Percentiles rank a stretch among this genome's conserved stretches.
Conservation (phyloP, 225 moss, liverwort and hornwort genomes). For the Straminergon stramineum region DNA sequence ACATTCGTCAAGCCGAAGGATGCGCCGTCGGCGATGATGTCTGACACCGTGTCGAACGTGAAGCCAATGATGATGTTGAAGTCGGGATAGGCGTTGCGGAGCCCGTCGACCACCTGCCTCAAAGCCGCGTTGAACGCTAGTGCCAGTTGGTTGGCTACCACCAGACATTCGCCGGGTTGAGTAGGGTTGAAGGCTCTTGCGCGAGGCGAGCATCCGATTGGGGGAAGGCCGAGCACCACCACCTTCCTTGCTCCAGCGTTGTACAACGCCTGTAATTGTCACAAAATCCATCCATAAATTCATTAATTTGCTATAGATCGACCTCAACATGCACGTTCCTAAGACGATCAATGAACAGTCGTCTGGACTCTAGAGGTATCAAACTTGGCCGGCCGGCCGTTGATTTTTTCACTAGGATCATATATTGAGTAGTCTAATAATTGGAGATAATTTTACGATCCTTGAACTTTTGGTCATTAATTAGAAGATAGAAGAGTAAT, state of each 20-base stretch:
- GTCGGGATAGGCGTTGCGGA: background rate
- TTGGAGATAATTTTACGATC: background rate
- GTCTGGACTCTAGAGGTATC: too few relatives aligned
- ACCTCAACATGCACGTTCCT: background rate
- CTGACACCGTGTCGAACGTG: background rate
- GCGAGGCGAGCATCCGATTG: slow-evolving; percentile 10
- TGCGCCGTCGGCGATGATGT: slow-evolving; percentile 8
- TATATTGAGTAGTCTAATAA: background rate
- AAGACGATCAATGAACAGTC: too few relatives aligned
- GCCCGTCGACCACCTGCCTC: slow-evolving; percentile 13
- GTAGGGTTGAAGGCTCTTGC: slow-evolving; percentile 7
- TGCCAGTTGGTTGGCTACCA: slow-evolving; percentile 5
- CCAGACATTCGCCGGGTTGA: slow-evolving; percentile 13
- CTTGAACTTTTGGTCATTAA: background rate
- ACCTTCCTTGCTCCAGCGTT: slow-evolving; percentile 26
- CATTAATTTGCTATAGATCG: background rate
- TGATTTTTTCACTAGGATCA: background rate
- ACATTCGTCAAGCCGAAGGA: slow-evolving; percentile 23
- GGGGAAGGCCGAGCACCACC: background rate
- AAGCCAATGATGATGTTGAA: slow-evolving; percentile 12
- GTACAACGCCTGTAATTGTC: slow-evolving; percentile 19
- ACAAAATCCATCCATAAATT: background rate
- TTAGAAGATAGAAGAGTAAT: too few relatives aligned
- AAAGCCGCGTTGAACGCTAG: slow-evolving; percentile 16
- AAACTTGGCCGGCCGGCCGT: background rate